These are phyloP conservation scores for Aspergillus jensenii DNA, from an alignment of 2,329 filamentous ascomycete species.

Conservation along the genomic window DNA sequence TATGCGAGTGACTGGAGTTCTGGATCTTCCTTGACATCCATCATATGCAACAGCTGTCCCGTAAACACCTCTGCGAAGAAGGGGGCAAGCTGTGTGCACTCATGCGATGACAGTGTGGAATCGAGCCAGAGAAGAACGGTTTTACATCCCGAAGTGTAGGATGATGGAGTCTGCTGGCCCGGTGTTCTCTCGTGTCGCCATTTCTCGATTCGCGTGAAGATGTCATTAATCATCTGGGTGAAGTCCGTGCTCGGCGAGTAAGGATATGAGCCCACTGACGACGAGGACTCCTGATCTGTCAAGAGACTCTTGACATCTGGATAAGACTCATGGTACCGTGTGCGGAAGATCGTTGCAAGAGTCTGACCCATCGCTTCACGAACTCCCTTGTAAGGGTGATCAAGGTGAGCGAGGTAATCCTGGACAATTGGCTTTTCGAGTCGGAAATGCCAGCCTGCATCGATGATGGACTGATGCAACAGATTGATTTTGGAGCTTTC, in stretches of 20 bases:
- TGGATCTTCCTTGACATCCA: constrained; percentile 98
- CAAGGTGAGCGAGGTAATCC: constrained; percentile 85
- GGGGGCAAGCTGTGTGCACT: constrained; percentile 84
- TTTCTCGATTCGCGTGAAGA: constrained; percentile 76
- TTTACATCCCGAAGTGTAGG: constrained; percentile 95
- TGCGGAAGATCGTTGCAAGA: constrained; percentile 83
- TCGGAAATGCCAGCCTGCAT: constrained; percentile 95
- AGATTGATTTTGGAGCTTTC: constrained; percentile 95
- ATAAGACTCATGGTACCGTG: constrained; percentile 92
- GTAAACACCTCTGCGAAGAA: constrained; percentile 92
- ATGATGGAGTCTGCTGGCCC: constrained; percentile 87
- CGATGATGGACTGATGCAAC: constrained; percentile 81
- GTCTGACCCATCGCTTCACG: constrained; percentile 92
- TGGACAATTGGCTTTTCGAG: constrained; percentile 82
- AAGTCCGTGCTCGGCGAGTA: constrained; percentile 80
- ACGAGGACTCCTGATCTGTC: constrained; percentile 73
- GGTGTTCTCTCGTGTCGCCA: constrained; percentile 84
- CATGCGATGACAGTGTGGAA: constrained; percentile 82
- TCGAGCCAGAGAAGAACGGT: constrained; percentile 96
- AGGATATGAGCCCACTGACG: constrained; percentile 79
- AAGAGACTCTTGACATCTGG: constrained; percentile 74
- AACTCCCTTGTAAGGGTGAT: constrained; percentile 97
- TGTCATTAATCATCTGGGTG: constrained; percentile 65
- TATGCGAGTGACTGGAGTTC: constrained; percentile 94
- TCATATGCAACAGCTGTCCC: constrained; percentile 95